Evolutionary conservation across 1,139 yeast species (phyloP).

Genomic region (Martiniozyma asiatica): DNA sequence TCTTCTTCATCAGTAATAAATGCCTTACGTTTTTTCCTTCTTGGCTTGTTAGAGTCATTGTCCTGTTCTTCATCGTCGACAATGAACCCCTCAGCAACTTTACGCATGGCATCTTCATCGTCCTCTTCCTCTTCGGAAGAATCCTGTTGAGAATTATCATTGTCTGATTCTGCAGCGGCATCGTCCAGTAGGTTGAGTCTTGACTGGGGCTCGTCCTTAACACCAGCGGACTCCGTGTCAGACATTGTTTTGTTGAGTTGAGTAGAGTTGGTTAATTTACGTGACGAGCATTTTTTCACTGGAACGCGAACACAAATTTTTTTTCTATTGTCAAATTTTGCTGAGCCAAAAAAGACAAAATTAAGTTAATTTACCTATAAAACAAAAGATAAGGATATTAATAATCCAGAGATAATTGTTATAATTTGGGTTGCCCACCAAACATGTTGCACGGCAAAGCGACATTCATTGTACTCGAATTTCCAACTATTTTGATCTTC

Average conservation of each 20-base stretch:
- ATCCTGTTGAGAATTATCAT: slow-evolving; percentile 8
- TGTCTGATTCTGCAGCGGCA: slow-evolving; percentile 13
- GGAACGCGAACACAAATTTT: no score
- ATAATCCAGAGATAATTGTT: no score
- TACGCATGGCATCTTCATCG: slow-evolving; percentile 34
- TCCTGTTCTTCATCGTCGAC: slow-evolving; percentile 70
- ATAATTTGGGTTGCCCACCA: slow-evolving; percentile 93
- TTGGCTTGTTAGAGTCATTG: slow-evolving; percentile 53
- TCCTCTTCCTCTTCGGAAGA: slow-evolving; percentile 27
- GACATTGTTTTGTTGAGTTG: no score
- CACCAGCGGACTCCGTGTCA: no score
- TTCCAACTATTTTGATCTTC: slow-evolving; percentile 34
- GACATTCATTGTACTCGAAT: slow-evolving; percentile 63
- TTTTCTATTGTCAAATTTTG: no score
- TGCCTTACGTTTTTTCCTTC: slow-evolving; percentile 24
- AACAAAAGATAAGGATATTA: no score
- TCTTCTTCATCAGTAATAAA: slow-evolving; percentile 35
- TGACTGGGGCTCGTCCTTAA: no score
- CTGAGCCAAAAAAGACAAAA: no score
- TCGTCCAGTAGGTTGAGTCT: slow-evolving; percentile 7
- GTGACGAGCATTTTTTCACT: no score
- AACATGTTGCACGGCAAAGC: slow-evolving; percentile 78
- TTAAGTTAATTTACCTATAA: no score
- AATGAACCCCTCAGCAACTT: slow-evolving; percentile 44
- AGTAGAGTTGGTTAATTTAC: no score